These are phyloP conservation scores for Fusarium bulbicola DNA, from an alignment of 2,329 filamentous ascomycete species.

Conservation along the genomic window DNA sequence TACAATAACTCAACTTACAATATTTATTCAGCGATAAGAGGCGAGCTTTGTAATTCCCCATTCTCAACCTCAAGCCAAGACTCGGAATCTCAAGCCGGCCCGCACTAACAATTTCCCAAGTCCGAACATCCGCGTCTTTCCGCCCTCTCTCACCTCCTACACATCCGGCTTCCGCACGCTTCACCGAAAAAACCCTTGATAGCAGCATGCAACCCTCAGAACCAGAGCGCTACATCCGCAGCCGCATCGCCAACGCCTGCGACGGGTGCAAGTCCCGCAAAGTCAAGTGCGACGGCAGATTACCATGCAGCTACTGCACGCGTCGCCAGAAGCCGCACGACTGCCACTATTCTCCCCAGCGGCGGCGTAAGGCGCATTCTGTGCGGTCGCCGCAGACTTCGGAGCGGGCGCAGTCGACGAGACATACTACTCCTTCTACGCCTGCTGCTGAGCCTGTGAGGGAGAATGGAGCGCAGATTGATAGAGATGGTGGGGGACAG, in stretches of 20 bases:
- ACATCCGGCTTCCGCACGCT: conserved; percentile 29
- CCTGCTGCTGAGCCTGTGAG: not conserved
- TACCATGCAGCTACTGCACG: conserved; percentile 62
- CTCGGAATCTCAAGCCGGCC: conserved; percentile 19
- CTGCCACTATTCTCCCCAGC: conserved; percentile 60
- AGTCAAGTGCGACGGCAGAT: conserved; percentile 64
- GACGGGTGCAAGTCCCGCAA: conserved; percentile 64
- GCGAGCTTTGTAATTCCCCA: too few species aligned
- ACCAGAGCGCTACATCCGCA: conserved; percentile 47
- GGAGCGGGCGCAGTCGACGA: conserved; percentile 16
- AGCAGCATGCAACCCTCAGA: conserved; percentile 28
- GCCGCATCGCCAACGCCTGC: conserved; percentile 62
- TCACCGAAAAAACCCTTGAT: conserved; percentile 1
- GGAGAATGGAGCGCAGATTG: not conserved
- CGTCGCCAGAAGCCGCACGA: conserved; percentile 53
- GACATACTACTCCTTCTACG: conserved; percentile 30
- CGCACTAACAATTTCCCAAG: conserved; percentile 31
- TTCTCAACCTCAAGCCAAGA: not conserved
- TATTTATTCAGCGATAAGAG: too few species aligned
- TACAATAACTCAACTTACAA: too few species aligned
- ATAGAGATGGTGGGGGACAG: not conserved
- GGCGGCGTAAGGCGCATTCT: conserved; percentile 46
- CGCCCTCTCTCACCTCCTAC: not conserved
- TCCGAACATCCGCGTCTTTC: conserved; percentile 32
- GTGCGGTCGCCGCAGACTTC: conserved; percentile 35